Conservation (phyloP, 2,329 filamentous ascomycete species). For the Lojkania enalia region DNA sequence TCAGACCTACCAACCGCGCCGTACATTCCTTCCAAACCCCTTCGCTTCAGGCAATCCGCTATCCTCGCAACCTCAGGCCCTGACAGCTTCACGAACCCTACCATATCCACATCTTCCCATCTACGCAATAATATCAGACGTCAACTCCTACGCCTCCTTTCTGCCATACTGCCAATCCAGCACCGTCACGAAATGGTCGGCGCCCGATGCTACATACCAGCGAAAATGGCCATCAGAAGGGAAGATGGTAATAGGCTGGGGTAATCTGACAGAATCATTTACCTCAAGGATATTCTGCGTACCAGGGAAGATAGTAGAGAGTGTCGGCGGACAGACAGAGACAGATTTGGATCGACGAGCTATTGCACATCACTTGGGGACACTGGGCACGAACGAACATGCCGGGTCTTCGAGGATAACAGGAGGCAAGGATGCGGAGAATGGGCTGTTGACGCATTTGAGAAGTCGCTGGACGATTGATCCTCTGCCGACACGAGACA, state of each 20-base stretch:
- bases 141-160: slow-evolving; percentile 78
- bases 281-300: slow-evolving; percentile 78
- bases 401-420: slow-evolving; percentile 60
- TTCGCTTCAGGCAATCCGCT: slow-evolving; percentile 49
- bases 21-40: slow-evolving; percentile 50
- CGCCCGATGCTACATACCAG: slow-evolving; percentile 51
- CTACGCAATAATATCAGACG: slow-evolving; percentile 85
- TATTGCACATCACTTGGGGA: slow-evolving; percentile 49
- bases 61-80: slow-evolving; percentile 56
- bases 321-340: slow-evolving; percentile 64
- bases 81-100: slow-evolving; percentile 75
- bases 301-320: slow-evolving; percentile 73
- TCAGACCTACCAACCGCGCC: slow-evolving; percentile 27
- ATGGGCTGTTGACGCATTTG: slow-evolving; percentile 65
- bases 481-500: slow-evolving; percentile 49
- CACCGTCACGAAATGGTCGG: slow-evolving; percentile 74
- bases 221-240: slow-evolving; percentile 72
- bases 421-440: slow-evolving; percentile 6
- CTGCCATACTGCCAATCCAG: slow-evolving; percentile 87
- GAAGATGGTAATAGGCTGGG: slow-evolving; percentile 83
- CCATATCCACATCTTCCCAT: slow-evolving; percentile 72
- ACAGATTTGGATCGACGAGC: slow-evolving; percentile 49
- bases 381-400: slow-evolving; percentile 1
- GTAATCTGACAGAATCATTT: slow-evolving; percentile 80
- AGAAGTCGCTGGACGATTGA: slow-evolving; percentile 70